Base-by-base conservation (phyloP, 805 yeast species). In the Candida incommunis region DNA sequence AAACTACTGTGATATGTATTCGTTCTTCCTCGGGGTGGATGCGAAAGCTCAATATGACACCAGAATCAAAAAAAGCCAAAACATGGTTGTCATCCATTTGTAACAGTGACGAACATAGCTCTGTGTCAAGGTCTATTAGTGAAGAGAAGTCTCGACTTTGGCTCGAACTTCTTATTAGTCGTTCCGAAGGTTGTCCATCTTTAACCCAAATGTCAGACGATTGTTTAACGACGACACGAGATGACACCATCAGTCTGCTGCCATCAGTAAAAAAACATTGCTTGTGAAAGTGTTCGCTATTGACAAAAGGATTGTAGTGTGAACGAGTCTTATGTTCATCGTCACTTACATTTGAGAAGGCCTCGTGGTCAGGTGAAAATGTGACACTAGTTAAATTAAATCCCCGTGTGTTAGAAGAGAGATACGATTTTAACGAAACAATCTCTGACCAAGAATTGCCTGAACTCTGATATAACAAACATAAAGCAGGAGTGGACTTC, bases 21-120 rank as follows among this genome's bases (percentile, higher is more conserved):
- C n/a, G n/a, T n/a, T 25, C 13, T 25, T 13, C 27, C 18, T 31
- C 37, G n/a, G 5, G 7, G 9, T 31, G 18, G n/a, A 31, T n/a
- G 7, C n/a, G 13, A 31, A 31, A 11, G 37, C 37, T 31, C 9
- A 31, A 11, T 9, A 31, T 31, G n/a, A 11, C 37, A 31, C 37
- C 37, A 9, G 37, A 31, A 31, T 31, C 37, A 31, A 31, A 31
- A 31, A 31, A 31, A 9, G 37, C 37, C 11, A 31, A 31, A 31
- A 31, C 11, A 31, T 7, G 18, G 11, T 31, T 18, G 20, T 11
- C 18, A 13, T 31, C 18, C 7, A 5, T n/a, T 31, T 31, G 37
- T 16, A 31, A 5, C 4, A 16, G 9, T 9, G 27, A 7, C 27
- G 27, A 9, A 13, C 27, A 25, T 25, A 25, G 27, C 13, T 7